Evolutionary conservation across 768 basidiomycete species (phyloP).

Genomic region (Rhizopogon sp.): DNA sequence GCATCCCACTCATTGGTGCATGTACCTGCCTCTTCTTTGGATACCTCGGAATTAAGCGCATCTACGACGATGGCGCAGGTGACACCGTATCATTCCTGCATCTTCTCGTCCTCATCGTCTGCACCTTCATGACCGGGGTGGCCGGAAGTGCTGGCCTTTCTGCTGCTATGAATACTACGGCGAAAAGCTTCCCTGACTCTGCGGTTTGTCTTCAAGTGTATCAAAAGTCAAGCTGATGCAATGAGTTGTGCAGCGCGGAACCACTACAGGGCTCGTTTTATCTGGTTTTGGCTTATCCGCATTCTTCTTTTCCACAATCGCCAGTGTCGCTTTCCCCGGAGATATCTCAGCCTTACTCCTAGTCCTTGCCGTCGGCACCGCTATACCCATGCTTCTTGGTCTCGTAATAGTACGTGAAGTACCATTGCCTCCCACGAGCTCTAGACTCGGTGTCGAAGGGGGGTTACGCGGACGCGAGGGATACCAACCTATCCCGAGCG

Average conservation of each 20-base stretch:
- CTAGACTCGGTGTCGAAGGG: slow-evolving; percentile 12
- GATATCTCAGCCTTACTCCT: slow-evolving; percentile 75
- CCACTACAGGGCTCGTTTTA: slow-evolving; percentile 71
- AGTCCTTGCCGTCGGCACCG: slow-evolving; percentile 72
- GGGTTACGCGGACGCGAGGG: slow-evolving; percentile 13
- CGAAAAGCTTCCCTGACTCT: slow-evolving; percentile 74
- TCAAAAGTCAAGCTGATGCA: neutral
- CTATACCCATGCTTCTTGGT: slow-evolving; percentile 76
- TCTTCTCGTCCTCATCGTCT: slow-evolving; percentile 51
- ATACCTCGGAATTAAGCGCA: slow-evolving; percentile 67
- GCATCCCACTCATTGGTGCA: slow-evolving; percentile 55
- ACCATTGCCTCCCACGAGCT: slow-evolving; percentile 42
- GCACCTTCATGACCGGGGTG: slow-evolving; percentile 67
- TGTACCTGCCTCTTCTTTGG: slow-evolving; percentile 61
- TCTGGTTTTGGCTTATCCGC: slow-evolving; percentile 91
- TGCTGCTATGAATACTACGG: slow-evolving; percentile 74
- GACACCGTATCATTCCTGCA: slow-evolving; percentile 35
- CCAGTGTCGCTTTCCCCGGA: slow-evolving; percentile 68
- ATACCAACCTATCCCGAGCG: slow-evolving; percentile 14
- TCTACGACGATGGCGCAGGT: slow-evolving; percentile 52
- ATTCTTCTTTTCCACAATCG: slow-evolving; percentile 80
- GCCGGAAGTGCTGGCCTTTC: slow-evolving; percentile 72
- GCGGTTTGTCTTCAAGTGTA: slow-evolving; percentile 41
- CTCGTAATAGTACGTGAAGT: slow-evolving; percentile 68
- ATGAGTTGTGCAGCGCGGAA: slow-evolving; percentile 50